Evolutionary conservation across 108 stramenopile genomes (phyloP), one percentile per base, ranked within the genome.

Genomic region (Nitzschia palea): DNA sequence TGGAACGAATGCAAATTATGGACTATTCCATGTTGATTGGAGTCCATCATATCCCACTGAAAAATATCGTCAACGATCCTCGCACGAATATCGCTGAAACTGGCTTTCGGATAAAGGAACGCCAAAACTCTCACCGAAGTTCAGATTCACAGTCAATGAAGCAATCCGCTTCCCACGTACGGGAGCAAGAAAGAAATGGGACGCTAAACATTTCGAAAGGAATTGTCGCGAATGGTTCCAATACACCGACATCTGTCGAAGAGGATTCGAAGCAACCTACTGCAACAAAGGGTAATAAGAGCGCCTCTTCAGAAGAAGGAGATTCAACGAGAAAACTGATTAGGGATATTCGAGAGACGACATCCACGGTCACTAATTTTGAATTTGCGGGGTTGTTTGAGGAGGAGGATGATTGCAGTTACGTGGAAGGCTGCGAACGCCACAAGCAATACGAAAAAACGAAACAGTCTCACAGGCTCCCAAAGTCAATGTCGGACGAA

Each of bases 1-100:
- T 98, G 48, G 68, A 72, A 36, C 50, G 77, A 20, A 83, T 94
- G 88, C 82, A 93, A 48, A 96, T 96, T 69, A 98, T 98, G 97
- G 97, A 98, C 58, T 98, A 98, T 62, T 93, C 91, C 18, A 85
- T 98, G 79, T 64, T 98, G 45, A 79, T 98, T 59, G 97, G 97
- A 23, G 71, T 94, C 28, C 95, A 95, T 71, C 79, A 95, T 63
- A 90, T 89, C 48, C 74, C 86, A 14, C 77, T 71, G 26, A 60
- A 74, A 56, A 56, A 77, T 10, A 53, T 20, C 17, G 43, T 33
- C 44, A 44, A 56, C 15, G 58, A 66, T 27, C 12, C n/a, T 6
- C 40, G 55, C n/a, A 47, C 31, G 34, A 67, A n/a, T 34, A 63
- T 56, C 23, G 65, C 55, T 35, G 67, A 75, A 20, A 50, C 66